Base-by-base conservation (phyloP, 2,329 filamentous ascomycete species). In the Alternaria sp. region DNA sequence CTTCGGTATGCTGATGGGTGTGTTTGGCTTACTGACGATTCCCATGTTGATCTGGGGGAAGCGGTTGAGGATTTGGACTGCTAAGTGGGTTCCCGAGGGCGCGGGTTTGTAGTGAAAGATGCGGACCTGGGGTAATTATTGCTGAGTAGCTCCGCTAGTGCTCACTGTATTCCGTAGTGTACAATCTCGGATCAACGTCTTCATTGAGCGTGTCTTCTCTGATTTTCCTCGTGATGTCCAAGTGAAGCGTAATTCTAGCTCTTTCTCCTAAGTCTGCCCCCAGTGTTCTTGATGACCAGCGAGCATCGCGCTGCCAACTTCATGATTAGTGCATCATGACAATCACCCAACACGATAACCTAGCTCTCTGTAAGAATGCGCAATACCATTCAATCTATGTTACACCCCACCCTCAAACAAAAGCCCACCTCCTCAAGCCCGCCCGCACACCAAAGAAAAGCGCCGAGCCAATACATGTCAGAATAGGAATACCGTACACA, bases 1-100 rank as follows among this genome's bases (percentile, higher is more conserved):
- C 4, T 86, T 87, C 64, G 84, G 82, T 0, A 83, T 84, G 73
- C 68, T 87, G 3, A 83, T 87, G 83, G 85, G 83, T 0, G 25
- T 85, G 0, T 87, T 88, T 67, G 70, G 70, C 1, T 54, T 82
- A 25, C 47, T 79, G 23, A 80, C 79, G 0, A 68, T 83, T 4
- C 80, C 80, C 0, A 63, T 81, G 43, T 70, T 73, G 65, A 60
- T 82, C 43, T 81, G 73, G 64, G 81, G 81, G 1, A 83, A 83
- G 75, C 68, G 81, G 13, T 59, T 80, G 56, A 73, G 81, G 57
- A 80, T 83, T 46, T 81, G 79, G 28, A 83, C 80, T 6, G 78
- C 78, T 1, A 70, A 74, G 50, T 76, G 74, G 75, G 66, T 78
- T 13, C 68, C 72, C 1, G 65, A 67, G n/a, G 66, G 67, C 1